These are phyloP conservation scores for Penicillium sp. DNA, from an alignment of 2,329 filamentous ascomycete species.

Conservation along the genomic window DNA sequence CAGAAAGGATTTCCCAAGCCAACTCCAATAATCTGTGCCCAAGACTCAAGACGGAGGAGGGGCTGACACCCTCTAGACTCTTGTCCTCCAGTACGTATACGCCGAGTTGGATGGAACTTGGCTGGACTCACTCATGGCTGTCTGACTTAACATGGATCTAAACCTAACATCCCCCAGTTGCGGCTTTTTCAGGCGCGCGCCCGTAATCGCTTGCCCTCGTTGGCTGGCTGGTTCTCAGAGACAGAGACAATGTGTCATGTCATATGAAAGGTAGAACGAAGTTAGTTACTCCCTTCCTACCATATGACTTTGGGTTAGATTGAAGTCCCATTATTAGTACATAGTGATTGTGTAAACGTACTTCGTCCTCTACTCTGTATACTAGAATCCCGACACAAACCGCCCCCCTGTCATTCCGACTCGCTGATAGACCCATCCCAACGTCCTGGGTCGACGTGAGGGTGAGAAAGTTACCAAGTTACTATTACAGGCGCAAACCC, in stretches of 20 bases:
- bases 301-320: not conserved
- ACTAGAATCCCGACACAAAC: not conserved
- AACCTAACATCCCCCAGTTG: not conserved
- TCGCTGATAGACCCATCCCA: not conserved
- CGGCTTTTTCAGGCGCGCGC: not conserved
- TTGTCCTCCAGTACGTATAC: not conserved
- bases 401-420: not conserved
- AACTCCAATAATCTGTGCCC: not conserved
- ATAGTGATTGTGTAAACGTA: too few species aligned
- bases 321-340: too few species aligned
- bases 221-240: not conserved
- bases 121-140: constrained; percentile 1
- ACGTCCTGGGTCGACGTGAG: not conserved
- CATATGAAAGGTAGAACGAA: not conserved
- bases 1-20: not conserved
- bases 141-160: not conserved
- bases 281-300: not conserved
- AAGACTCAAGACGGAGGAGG: not conserved
- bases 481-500: not conserved
- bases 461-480: not conserved
- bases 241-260: not conserved
- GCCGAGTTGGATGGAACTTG: not conserved
- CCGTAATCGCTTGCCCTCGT: constrained; percentile 12
- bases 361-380: not conserved
- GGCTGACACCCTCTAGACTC: not conserved